Evolutionary conservation across 331 rosid genomes (phyloP), one percentile per base, ranked within the genome.

Genomic region (Phaseolus coccineus): DNA sequence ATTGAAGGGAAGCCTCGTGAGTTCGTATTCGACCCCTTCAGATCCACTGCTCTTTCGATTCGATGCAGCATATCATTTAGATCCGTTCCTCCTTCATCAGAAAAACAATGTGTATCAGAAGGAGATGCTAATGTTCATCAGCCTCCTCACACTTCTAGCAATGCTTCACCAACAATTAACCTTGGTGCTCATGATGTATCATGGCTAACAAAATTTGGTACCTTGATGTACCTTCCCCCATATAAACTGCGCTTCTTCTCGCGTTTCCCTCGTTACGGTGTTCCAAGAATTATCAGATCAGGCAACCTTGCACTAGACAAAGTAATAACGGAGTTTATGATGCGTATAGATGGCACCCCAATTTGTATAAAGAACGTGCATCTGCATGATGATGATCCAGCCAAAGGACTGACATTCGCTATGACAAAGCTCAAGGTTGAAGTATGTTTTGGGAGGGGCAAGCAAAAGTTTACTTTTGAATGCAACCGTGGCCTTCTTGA

Each of bases 301-400:
- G 98, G 99, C 71, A 96, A 96, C 80, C 89, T 96, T 86, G 58
- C 99, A 67, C 62, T 96, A 53, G 99, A 96, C 85, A 96, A 81
- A 85, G 99, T 96, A 64, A 96, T 96, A 85, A 96, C 99, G 5
- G 99, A 96, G 76, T 89, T 96, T 82, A 91, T 96, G 98, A 77
- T 96, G 70, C 93, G 94, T 14, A 19, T 93, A 68, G 98, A 96
- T 81, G 81, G 85, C 75, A 82, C 95, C 19, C 97, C 97, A 73
- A 56, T 92, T 30, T 85, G 91, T 74, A 77, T 96, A 73, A 91
- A 89, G 84, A 87, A 93, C 76, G 67, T 89, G 80, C 97, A 94
- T 13, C 77, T 96, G 78, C 94, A 96, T 73, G 96, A 93, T 69
- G 97, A 89, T 65, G 99, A 96, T 90, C 94, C 95, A 27, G 95